A percentile compares a stretch with the other conserved stretches of the same genome.
Evolutionary conservation across 169 alveolate genomes (phyloP).

Genomic region (Plasmodium berghei): DNA sequence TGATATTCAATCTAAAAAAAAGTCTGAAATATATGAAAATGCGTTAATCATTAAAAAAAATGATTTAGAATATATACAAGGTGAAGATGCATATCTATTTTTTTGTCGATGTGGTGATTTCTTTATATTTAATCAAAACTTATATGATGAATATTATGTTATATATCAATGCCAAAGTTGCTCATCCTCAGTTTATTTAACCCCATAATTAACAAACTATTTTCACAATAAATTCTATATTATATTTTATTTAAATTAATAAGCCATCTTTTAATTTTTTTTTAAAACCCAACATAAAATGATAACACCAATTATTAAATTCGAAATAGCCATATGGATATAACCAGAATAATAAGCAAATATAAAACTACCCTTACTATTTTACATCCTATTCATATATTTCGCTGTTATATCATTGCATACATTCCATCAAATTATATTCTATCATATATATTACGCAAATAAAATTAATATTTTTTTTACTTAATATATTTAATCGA

Average conservation of each 20-base stretch:
- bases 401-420: too few species aligned
- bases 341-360: too few species aligned
- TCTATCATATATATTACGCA: too few species aligned
- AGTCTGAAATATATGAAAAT: slow-evolving; percentile 54
- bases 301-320: too few species aligned
- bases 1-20: slow-evolving; percentile 30
- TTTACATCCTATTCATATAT: too few species aligned
- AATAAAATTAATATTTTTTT: too few species aligned
- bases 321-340: too few species aligned
- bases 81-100: slow-evolving; percentile 33
- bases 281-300: neutral
- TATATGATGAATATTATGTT: slow-evolving; percentile 49
- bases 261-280: neutral
- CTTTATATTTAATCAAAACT: slow-evolving; percentile 41
- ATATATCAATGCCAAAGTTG: slow-evolving; percentile 65
- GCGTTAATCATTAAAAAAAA: slow-evolving; percentile 50
- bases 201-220: slow-evolving; percentile 13
- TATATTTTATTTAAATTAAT: neutral
- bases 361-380: too few species aligned
- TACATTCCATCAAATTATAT: too few species aligned
- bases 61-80: slow-evolving; percentile 46
- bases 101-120: slow-evolving; percentile 73
- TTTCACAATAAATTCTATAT: neutral
- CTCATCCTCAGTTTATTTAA: slow-evolving; percentile 59
- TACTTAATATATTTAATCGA: too few species aligned